Conservation (phyloP, 257 asterid genomes). For the Linaria vulgaris region DNA sequence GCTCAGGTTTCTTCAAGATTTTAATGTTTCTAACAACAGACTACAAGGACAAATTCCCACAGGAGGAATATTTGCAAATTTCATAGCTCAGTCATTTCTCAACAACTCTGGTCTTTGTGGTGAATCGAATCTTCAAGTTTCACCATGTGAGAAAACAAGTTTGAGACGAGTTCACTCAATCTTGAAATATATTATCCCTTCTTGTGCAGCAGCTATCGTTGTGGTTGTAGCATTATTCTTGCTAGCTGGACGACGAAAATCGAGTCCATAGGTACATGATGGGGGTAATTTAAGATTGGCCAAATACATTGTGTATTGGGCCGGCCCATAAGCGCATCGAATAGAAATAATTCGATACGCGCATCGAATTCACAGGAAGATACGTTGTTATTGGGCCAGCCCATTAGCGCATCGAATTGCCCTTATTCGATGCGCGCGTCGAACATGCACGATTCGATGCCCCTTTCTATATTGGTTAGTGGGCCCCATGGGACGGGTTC, state of each 20-base stretch:
- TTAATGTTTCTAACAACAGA: conserved; percentile 34
- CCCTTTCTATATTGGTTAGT: too few relatives aligned
- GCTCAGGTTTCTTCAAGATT: conserved; percentile 24
- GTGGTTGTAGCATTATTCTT: conserved; percentile 13
- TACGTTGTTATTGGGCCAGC: too few relatives aligned
- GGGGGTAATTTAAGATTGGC: too few relatives aligned
- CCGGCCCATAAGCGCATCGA: too few relatives aligned
- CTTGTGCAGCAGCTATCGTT: conserved; percentile 25
- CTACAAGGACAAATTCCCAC: conserved; percentile 41
- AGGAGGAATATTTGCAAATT: conserved; percentile 36
- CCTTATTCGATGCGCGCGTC: too few relatives aligned
- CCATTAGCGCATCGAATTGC: too few relatives aligned
- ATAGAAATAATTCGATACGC: too few relatives aligned
- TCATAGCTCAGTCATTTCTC: conserved; percentile 28
- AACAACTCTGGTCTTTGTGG: conserved; percentile 36
- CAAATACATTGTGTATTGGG: too few relatives aligned
- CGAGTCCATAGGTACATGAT: not conserved
- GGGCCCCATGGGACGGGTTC: too few relatives aligned
- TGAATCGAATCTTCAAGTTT: conserved; percentile 14
- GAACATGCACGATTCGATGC: too few relatives aligned
- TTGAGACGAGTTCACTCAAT: conserved; percentile 15
- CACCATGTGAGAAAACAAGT: conserved; percentile 18
- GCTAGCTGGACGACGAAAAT: conserved; percentile 9
- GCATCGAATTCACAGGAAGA: too few relatives aligned
- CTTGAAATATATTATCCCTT: conserved; percentile 1